Evolutionary conservation across 768 basidiomycete genomes (phyloP).

Genomic region (Russula sp.): DNA sequence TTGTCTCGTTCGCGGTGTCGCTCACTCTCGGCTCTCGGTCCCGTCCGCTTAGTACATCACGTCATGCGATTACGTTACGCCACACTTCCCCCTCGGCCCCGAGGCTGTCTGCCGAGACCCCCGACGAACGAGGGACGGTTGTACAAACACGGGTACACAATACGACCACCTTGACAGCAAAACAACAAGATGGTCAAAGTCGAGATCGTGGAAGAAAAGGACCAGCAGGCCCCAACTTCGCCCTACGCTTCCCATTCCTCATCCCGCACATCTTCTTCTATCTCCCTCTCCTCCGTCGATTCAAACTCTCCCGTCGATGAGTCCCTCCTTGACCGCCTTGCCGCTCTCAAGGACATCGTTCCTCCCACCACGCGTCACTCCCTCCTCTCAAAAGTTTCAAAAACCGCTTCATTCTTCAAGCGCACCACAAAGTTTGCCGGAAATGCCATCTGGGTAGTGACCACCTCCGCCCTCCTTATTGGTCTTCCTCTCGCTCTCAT

Average conservation of each 20-base stretch:
- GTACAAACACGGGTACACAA: neutral
- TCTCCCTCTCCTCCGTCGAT: conserved; percentile 72
- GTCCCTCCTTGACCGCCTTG: conserved; percentile 78
- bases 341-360: conserved; percentile 92
- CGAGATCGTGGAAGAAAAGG: conserved; percentile 80
- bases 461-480: conserved; percentile 88
- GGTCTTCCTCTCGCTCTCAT: conserved; percentile 89
- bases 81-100: neutral
- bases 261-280: conserved; percentile 61
- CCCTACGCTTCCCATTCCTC: conserved; percentile 73
- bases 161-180: neutral
- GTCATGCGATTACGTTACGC: too few relatives aligned
- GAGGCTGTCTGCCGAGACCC: neutral
- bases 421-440: conserved; percentile 68
- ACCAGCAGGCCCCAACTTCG: conserved; percentile 44
- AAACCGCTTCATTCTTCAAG: conserved; percentile 57
- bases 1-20: too few relatives aligned
- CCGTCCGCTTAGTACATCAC: neutral
- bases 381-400: conserved; percentile 53
- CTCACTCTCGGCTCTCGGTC: neutral
- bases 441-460: conserved; percentile 90
- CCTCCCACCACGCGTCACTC: conserved; percentile 81
- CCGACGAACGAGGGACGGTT: too few relatives aligned
- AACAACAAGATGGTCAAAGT: conserved; percentile 93
- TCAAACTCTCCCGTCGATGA: conserved; percentile 72